Conservation (phyloP, 306 rosid species). For the Sophora flavescens region DNA sequence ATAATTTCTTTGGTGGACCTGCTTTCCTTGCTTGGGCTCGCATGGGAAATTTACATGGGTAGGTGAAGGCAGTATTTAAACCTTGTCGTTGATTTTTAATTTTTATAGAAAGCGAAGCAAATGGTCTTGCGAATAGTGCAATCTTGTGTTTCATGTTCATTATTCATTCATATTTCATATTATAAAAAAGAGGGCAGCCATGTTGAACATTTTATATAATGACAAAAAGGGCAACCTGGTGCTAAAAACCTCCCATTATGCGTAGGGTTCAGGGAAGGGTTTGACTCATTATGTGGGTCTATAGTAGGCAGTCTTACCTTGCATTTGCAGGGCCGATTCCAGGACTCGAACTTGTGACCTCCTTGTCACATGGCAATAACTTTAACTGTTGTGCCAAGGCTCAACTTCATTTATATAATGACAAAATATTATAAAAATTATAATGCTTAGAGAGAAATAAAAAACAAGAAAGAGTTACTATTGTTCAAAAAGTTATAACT, state of each 20-base stretch:
- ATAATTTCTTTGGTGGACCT: constrained; percentile 93
- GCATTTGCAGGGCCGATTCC: too few relatives aligned
- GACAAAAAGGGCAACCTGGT: background rate
- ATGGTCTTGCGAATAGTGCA: constrained; percentile 25
- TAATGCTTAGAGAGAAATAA: background rate
- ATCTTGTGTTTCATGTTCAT: constrained; percentile 26
- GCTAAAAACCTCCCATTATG: too few relatives aligned
- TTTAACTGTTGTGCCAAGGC: too few relatives aligned
- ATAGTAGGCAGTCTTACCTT: too few relatives aligned
- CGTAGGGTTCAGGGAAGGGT: too few relatives aligned
- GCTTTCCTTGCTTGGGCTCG: constrained; percentile 99
- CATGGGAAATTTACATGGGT: constrained; percentile 98
- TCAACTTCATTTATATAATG: background rate
- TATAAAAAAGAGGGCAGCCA: background rate
- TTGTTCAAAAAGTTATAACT: background rate
- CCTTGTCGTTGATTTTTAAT: constrained; percentile 6
- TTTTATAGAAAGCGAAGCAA: constrained; percentile 22
- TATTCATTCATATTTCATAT: constrained; percentile 34
- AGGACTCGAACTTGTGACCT: too few relatives aligned
- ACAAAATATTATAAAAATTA: constrained; percentile 4
- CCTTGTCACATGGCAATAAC: too few relatives aligned
- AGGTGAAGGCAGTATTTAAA: constrained; percentile 53
- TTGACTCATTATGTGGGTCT: too few relatives aligned
- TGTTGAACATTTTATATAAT: constrained; percentile 28
- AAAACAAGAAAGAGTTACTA: background rate